phyloP scores from a whole-genome alignment of 768 basidiomycete genomes.

The Mycena latifolia region DNA sequence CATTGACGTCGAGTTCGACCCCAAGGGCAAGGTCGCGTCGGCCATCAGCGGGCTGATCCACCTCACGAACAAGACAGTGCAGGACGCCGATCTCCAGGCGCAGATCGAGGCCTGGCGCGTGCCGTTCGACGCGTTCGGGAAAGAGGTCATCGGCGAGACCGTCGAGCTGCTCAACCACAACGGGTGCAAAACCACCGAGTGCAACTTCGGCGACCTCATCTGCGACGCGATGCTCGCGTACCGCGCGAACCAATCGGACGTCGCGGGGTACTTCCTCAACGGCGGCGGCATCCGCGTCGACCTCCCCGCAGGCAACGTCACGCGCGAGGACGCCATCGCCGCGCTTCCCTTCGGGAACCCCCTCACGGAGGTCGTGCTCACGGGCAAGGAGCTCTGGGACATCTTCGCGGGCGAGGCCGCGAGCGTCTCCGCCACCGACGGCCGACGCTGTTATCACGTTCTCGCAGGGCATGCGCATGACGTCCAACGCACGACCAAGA shows the following conservation, averaged over 20 bases:
- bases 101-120: constrained; percentile 54
- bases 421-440: constrained; percentile 44
- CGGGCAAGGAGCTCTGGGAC: constrained; percentile 55
- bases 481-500: constrained; percentile 46
- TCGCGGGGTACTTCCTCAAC: constrained; percentile 54
- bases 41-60: constrained; percentile 58
- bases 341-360: constrained; percentile 60
- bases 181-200: constrained; percentile 56
- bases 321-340: constrained; percentile 53
- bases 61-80: constrained; percentile 51
- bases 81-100: constrained; percentile 51
- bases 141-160: constrained; percentile 52
- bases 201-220: constrained; percentile 57
- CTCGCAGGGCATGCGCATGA: constrained; percentile 50
- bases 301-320: constrained; percentile 55
- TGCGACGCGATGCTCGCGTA: constrained; percentile 57
- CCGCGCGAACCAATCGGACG: constrained; percentile 41
- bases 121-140: constrained; percentile 51
- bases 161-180: constrained; percentile 50
- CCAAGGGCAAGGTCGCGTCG: constrained; percentile 51
- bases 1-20: constrained; percentile 57
- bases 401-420: constrained; percentile 56
- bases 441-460: constrained; percentile 52
- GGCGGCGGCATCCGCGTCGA: constrained; percentile 56
- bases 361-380: constrained; percentile 54